Evolutionary conservation across 2,329 filamentous ascomycete species (phyloP).

Genomic region (Aaosphaeria arxii): DNA sequence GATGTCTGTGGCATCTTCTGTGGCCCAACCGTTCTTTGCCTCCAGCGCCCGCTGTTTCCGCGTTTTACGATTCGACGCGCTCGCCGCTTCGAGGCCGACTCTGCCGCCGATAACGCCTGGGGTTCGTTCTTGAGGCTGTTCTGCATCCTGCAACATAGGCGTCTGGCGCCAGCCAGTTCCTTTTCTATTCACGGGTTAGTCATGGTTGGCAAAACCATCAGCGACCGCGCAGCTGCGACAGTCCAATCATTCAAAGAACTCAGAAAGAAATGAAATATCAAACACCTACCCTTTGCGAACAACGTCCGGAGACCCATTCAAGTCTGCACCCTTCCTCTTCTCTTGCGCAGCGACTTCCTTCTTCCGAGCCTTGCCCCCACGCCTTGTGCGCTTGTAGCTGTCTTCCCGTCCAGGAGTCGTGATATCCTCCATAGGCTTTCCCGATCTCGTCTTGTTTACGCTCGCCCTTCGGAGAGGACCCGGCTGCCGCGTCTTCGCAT

Average conservation of each 20-base stretch:
- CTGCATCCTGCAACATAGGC: conserved; percentile 62
- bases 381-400: conserved; percentile 45
- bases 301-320: conserved; percentile 23
- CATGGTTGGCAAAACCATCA: too few relatives aligned
- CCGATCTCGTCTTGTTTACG: conserved; percentile 39
- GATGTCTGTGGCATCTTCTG: conserved; percentile 91
- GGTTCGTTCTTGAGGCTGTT: conserved; percentile 34
- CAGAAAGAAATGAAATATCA: not conserved
- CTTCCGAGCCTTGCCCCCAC: conserved; percentile 44
- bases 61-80: conserved; percentile 39
- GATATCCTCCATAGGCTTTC: conserved; percentile 39
- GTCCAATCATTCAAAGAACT: too few relatives aligned
- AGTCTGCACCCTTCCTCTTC: conserved; percentile 27
- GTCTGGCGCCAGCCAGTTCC: conserved; percentile 68
- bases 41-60: conserved; percentile 51
- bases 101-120: conserved; percentile 38
- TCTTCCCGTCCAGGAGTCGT: conserved; percentile 25
- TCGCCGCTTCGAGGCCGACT: conserved; percentile 35
- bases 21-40: conserved; percentile 82
- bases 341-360: conserved; percentile 45
- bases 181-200: conserved; percentile 32
- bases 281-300: conserved; percentile 31
- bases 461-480: conserved; percentile 29
- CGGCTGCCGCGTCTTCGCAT: conserved; percentile 21
- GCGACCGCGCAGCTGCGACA: too few relatives aligned